Evolutionary conservation across 495 filamentous ascomycete species (phyloP).

Genomic region (Extremus antarcticus): DNA sequence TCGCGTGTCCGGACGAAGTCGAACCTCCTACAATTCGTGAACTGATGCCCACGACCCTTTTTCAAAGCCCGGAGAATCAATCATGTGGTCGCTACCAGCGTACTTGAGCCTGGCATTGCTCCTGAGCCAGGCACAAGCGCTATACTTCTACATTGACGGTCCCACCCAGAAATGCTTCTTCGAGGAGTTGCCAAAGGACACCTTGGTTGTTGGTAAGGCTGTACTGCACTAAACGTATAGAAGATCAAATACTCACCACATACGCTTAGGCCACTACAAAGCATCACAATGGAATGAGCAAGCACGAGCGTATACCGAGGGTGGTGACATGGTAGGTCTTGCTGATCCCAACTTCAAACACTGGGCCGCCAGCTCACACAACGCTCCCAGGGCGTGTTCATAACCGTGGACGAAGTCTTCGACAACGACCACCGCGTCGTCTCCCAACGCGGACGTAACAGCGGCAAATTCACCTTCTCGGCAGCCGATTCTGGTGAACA

Average conservation of each 20-base stretch:
- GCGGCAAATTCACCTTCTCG: slow-evolving; percentile 90
- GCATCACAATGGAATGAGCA: slow-evolving; percentile 68
- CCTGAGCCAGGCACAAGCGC: slow-evolving; percentile 55
- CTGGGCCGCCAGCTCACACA: not conserved
- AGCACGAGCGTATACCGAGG: slow-evolving; percentile 50
- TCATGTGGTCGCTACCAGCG: slow-evolving; percentile 36
- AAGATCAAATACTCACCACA: not conserved
- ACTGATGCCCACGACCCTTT: no score
- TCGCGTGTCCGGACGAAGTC: no score
- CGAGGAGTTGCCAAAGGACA: slow-evolving; percentile 97
- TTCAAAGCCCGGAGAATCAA: no score
- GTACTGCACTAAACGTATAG: not conserved
- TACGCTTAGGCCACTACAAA: slow-evolving; percentile 58
- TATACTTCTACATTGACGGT: slow-evolving; percentile 95
- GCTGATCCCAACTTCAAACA: not conserved
- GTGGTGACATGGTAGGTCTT: slow-evolving; percentile 33
- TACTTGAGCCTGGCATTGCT: slow-evolving; percentile 30
- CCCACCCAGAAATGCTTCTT: slow-evolving; percentile 81
- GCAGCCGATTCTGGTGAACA: slow-evolving; percentile 90
- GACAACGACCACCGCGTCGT: slow-evolving; percentile 97
- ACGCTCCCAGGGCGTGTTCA: slow-evolving; percentile 55
- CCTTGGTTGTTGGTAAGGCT: slow-evolving; percentile 69
- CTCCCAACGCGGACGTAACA: slow-evolving; percentile 61
- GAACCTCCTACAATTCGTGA: no score
- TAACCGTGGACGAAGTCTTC: slow-evolving; percentile 92